phyloP scores from a whole-genome alignment of 805 yeast species.

The Pichia scutulata region DNA sequence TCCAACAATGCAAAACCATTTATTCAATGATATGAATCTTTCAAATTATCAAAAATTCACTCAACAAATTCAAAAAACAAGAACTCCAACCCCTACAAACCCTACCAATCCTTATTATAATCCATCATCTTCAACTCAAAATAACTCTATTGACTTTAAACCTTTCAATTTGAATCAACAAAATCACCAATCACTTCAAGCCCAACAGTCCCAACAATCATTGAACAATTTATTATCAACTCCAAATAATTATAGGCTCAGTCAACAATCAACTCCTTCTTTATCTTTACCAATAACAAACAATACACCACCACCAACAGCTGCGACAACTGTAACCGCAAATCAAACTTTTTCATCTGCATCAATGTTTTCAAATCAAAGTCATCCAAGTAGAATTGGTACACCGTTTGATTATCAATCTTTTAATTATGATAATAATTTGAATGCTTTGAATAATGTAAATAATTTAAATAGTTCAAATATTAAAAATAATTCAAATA shows the following conservation, averaged over 20 bases:
- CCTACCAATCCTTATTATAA: constrained; percentile 2
- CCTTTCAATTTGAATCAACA: not conserved
- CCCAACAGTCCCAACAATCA: not conserved
- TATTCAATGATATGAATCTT: constrained; percentile 7
- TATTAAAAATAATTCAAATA: not conserved
- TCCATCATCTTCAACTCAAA: not conserved
- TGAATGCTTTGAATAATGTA: not conserved
- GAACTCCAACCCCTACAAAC: constrained; percentile 5
- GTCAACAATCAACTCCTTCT: not conserved
- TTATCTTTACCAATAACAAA: not conserved
- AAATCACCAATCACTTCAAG: not conserved
- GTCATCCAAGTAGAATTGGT: constrained; percentile 3
- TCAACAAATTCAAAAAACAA: constrained; percentile 10
- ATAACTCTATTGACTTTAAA: not conserved
- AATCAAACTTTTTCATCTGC: not conserved
- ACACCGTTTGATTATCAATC: constrained; percentile 4
- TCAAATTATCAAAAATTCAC: constrained; percentile 9
- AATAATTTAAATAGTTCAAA: not conserved
- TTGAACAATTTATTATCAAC: not conserved
- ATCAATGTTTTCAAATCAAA: constrained; percentile 4
- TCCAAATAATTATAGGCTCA: not conserved
- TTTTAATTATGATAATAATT: not conserved
- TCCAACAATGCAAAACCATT: not conserved
- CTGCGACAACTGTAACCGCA: not conserved
- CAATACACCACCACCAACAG: not conserved